Conservation (phyloP, 2,329 filamentous ascomycete species). For the Alternaria sp. region DNA sequence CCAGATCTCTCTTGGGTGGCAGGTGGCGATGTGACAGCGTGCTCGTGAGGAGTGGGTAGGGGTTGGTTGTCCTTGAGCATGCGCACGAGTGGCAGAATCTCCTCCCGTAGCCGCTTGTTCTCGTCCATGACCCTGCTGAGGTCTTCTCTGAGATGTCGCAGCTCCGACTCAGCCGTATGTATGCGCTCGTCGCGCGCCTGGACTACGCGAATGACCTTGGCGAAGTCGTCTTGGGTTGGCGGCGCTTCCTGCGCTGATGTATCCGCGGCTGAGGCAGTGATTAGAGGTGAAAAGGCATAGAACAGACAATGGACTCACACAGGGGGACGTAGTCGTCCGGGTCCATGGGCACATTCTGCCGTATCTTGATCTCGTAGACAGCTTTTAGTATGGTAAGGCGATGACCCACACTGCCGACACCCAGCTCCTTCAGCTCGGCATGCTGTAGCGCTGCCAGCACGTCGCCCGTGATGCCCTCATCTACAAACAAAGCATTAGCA, state of each 20-base stretch:
- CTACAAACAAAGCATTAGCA: slow-evolving; percentile 57
- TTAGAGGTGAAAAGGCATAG: slow-evolving; percentile 11
- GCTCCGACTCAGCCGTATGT: slow-evolving; percentile 80
- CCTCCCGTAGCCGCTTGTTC: slow-evolving; percentile 86
- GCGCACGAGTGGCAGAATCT: slow-evolving; percentile 88
- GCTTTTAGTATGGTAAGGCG: slow-evolving; percentile 93
- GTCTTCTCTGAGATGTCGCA: slow-evolving; percentile 74
- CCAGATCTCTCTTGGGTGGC: slow-evolving; percentile 45
- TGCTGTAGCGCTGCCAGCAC: slow-evolving; percentile 88
- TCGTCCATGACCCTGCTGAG: slow-evolving; percentile 71
- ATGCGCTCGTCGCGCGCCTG: slow-evolving; percentile 91
- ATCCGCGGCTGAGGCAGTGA: slow-evolving; percentile 75
- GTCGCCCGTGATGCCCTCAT: slow-evolving; percentile 94
- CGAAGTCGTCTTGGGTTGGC: slow-evolving; percentile 92
- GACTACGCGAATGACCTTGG: slow-evolving; percentile 87
- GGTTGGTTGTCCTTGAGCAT: slow-evolving; percentile 92
- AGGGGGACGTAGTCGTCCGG: slow-evolving; percentile 92
- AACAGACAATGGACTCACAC: slow-evolving; percentile 67
- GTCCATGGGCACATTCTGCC: slow-evolving; percentile 89
- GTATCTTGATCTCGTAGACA: slow-evolving; percentile 95
- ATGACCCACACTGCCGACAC: slow-evolving; percentile 90
- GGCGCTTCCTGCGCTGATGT: slow-evolving; percentile 84
- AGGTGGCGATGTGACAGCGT: slow-evolving; percentile 47
- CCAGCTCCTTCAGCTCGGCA: slow-evolving; percentile 95
- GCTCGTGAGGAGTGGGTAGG: slow-evolving; percentile 61